A percentile compares a stretch with the other conserved stretches of the same genome.
Conservation (phyloP, 257 asterid species). For the Capsicum rhomboideum region DNA sequence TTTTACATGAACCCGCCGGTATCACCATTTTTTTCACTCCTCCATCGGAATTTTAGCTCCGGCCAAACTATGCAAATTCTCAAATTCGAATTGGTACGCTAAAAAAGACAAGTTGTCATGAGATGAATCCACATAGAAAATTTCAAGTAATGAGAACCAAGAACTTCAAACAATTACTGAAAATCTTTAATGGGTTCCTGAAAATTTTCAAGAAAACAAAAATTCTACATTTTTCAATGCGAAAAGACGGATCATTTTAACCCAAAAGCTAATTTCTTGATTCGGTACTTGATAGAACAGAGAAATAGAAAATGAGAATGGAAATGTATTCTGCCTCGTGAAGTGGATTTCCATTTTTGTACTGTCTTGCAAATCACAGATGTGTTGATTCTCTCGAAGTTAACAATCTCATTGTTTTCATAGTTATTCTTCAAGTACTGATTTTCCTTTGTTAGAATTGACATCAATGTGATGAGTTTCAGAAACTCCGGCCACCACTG, state of each 20-base stretch:
- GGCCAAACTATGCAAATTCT: too few relatives aligned
- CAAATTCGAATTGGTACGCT: too few relatives aligned
- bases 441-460: constrained; percentile 4
- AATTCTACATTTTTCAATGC: background rate
- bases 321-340: constrained; percentile 34
- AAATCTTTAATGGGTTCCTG: background rate
- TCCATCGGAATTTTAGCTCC: too few relatives aligned
- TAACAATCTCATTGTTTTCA: background rate
- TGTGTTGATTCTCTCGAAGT: constrained; percentile 12
- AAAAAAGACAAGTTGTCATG: background rate
- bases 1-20: too few relatives aligned
- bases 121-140: background rate
- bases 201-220: background rate
- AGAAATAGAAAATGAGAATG: background rate
- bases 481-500: too few relatives aligned
- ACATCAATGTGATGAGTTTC: constrained; percentile 17
- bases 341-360: constrained; percentile 26
- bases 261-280: background rate
- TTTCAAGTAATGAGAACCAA: background rate
- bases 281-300: too few relatives aligned
- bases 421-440: background rate
- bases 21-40: too few relatives aligned
- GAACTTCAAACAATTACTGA: background rate
- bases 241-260: background rate
- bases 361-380: constrained; percentile 37